Percentiles rank a stretch among this genome's conserved stretches.
phyloP scores from a whole-genome alignment of 2,329 filamentous ascomycete species.

The Raffaelea albimanens region DNA sequence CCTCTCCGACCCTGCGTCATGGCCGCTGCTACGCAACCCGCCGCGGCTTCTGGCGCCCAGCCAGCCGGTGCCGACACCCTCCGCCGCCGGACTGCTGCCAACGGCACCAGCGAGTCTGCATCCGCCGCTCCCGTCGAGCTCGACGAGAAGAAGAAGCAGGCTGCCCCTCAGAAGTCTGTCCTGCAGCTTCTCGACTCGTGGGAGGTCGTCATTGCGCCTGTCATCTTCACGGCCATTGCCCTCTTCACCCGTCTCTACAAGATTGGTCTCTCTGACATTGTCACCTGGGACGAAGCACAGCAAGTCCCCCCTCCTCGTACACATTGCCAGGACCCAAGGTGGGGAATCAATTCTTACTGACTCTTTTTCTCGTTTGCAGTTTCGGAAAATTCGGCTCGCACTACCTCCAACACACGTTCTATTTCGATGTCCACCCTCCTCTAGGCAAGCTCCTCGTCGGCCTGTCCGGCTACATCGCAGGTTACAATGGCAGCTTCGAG shows the following conservation, averaged over 20 bases:
- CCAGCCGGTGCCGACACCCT: slow-evolving; percentile 46
- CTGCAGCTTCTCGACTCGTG: slow-evolving; percentile 54
- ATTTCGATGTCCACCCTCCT: slow-evolving; percentile 82
- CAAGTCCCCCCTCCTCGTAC: slow-evolving; percentile 24
- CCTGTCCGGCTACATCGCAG: slow-evolving; percentile 87
- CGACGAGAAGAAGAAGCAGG: slow-evolving; percentile 54
- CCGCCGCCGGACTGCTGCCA: slow-evolving; percentile 42
- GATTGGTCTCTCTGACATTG: slow-evolving; percentile 58
- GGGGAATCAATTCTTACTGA: too few species aligned
- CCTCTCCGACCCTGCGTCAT: slow-evolving; percentile 23
- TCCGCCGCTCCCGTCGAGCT: slow-evolving; percentile 30
- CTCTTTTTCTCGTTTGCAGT: slow-evolving; percentile 30
- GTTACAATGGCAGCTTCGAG: slow-evolving; percentile 98
- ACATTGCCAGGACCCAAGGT: too few species aligned
- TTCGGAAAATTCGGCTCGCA: slow-evolving; percentile 98
- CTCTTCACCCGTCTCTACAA: slow-evolving; percentile 61
- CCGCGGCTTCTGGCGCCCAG: slow-evolving; percentile 52
- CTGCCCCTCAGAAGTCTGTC: slow-evolving; percentile 46
- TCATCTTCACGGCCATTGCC: slow-evolving; percentile 52
- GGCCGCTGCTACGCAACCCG: slow-evolving; percentile 41
- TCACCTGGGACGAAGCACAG: slow-evolving; percentile 61
- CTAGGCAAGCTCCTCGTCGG: slow-evolving; percentile 98
- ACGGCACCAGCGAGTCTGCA: slow-evolving; percentile 29
- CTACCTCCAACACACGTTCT: slow-evolving; percentile 98
- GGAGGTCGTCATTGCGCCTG: slow-evolving; percentile 51